phyloP scores from a whole-genome alignment of 139 green algal species.

The Closterium sp. region DNA sequence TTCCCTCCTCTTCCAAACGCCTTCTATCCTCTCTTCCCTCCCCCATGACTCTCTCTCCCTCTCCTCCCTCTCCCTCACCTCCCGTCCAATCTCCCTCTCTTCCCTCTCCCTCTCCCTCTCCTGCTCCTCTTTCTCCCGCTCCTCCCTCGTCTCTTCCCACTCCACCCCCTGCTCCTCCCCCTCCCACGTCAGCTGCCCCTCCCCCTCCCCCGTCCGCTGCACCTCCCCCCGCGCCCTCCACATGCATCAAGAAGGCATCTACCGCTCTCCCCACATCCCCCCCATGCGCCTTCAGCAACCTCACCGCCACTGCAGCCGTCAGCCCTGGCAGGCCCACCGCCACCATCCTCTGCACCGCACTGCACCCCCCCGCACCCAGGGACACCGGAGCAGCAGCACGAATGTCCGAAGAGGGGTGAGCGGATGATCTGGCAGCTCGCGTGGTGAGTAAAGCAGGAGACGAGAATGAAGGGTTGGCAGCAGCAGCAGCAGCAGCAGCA shows the following conservation, averaged over 20 bases:
- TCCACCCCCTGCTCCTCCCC: neutral
- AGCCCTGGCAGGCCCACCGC: neutral
- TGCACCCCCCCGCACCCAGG: neutral
- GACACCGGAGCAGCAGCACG: neutral
- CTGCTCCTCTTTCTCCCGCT: neutral
- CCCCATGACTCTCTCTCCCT: neutral
- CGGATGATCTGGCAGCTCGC: neutral
- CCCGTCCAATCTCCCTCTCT: neutral
- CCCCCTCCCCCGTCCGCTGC: neutral
- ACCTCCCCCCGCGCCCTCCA: neutral
- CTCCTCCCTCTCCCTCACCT: neutral
- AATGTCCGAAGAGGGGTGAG: neutral
- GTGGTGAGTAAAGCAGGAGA: neutral
- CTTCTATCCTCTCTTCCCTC: neutral
- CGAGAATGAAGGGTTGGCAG: neutral
- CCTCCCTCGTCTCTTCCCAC: neutral
- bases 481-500: too few species aligned
- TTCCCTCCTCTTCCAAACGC: neutral
- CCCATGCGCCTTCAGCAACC: neutral
- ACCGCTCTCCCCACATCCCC: neutral
- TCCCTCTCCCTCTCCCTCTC: constrained; percentile 2
- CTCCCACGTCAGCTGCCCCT: neutral
- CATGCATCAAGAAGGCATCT: neutral
- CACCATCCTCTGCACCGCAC: neutral
- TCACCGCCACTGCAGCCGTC: neutral